These are phyloP conservation scores for Citrullus mucosospermus DNA, from an alignment of 306 rosid genomes.

Conservation along the genomic window DNA sequence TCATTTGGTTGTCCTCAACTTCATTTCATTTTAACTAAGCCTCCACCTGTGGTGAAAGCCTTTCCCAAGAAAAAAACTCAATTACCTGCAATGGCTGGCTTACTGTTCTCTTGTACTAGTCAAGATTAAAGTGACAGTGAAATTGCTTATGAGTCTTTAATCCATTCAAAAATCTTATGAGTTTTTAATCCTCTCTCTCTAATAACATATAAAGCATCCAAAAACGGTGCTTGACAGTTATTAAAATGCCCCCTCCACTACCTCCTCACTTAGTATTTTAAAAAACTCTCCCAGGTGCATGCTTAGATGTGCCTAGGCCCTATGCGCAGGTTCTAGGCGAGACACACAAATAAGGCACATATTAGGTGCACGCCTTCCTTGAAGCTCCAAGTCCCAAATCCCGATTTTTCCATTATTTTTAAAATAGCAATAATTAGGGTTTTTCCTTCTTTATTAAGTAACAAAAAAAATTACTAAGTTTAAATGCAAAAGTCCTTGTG, in stretches of 20 bases:
- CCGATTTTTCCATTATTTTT: no score
- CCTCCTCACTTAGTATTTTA: background rate
- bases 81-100: background rate
- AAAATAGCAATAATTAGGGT: no score
- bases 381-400: no score
- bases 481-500: no score
- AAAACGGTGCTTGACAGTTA: slow-evolving; percentile 15
- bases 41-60: slow-evolving; percentile 24
- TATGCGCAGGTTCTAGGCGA: no score
- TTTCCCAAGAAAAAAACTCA: slow-evolving; percentile 8
- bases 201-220: slow-evolving; percentile 21
- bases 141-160: slow-evolving; percentile 19
- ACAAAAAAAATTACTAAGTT: no score
- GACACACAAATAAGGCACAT: no score
- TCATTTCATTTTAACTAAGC: slow-evolving; percentile 19
- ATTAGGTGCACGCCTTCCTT: no score
- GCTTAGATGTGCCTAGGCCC: no score
- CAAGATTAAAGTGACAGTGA: slow-evolving; percentile 11
- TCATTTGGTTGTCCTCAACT: background rate
- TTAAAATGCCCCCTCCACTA: slow-evolving; percentile 21
- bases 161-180: slow-evolving; percentile 23
- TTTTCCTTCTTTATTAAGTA: no score
- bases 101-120: background rate
- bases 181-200: slow-evolving; percentile 18
- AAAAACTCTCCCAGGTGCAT: no score